Conservation (phyloP, 345 rosid species). For the Psidium friedrichsthalianum region DNA sequence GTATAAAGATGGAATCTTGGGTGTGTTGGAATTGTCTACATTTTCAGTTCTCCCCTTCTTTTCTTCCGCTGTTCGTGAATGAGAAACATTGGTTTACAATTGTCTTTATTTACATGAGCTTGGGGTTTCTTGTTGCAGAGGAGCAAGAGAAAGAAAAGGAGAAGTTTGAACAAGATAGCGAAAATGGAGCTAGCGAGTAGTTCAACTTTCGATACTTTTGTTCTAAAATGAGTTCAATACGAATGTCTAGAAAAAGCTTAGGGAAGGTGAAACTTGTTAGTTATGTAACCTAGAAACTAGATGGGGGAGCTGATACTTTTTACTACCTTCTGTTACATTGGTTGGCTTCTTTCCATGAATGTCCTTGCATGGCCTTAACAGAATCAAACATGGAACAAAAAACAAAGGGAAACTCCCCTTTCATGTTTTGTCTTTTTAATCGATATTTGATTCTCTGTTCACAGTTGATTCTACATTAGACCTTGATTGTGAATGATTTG, state of each 20-base stretch:
- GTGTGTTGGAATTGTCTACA: neutral
- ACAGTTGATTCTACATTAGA: neutral
- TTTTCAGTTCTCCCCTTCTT: neutral
- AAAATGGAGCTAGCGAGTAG: constrained; percentile 18
- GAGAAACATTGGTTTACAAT: neutral
- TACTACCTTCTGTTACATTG: neutral
- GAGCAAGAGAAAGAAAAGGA: constrained; percentile 57
- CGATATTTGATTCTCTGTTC: neutral
- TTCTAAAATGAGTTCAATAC: neutral
- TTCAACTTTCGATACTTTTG: neutral
- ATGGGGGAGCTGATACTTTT: neutral
- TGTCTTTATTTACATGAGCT: neutral
- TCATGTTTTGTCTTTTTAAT: neutral
- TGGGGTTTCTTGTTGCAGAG: constrained; percentile 27
- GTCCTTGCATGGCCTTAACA: neutral
- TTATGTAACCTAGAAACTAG: neutral
- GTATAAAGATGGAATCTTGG: neutral
- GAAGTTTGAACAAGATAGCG: constrained; percentile 27
- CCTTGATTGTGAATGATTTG: neutral
- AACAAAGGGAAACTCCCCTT: neutral
- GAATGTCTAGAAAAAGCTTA: neutral
- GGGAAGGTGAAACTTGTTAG: neutral
- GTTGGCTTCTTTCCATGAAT: neutral
- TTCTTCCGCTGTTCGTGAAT: neutral
- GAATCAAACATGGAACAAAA: neutral